A percentile compares a stretch with the other conserved stretches of the same genome.
Conservation (phyloP, 2,329 filamentous ascomycete genomes). For the Trichoderma arundinaceum region DNA sequence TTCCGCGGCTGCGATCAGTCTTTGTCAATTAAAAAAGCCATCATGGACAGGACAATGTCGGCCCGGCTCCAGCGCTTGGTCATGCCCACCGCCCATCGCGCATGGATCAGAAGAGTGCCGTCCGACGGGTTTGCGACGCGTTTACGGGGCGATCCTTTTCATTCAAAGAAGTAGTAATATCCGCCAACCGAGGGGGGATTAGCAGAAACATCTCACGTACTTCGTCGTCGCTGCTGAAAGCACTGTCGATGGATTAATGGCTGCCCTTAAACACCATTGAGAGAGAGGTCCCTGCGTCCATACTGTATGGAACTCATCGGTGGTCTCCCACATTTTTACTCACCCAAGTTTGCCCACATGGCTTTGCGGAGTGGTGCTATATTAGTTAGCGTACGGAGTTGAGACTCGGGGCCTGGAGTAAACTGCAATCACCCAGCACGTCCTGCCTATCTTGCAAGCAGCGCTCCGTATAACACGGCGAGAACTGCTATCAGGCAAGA, state of each 20-base stretch:
- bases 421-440: neutral
- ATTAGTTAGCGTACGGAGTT: conserved; percentile 23
- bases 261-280: neutral
- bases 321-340: conserved; percentile 12
- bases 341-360: neutral
- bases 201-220: neutral
- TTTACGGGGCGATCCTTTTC: conserved; percentile 19
- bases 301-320: conserved; percentile 13
- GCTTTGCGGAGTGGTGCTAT: conserved; percentile 26
- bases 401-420: conserved; percentile 22
- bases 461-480: neutral
- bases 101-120: conserved; percentile 19
- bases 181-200: neutral
- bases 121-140: conserved; percentile 15
- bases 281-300: neutral
- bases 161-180: neutral
- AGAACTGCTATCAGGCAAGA: neutral
- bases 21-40: neutral
- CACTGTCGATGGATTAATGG: neutral
- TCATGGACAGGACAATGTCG: conserved; percentile 26
- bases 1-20: conserved; percentile 10
- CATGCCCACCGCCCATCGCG: conserved; percentile 20
- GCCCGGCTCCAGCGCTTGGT: conserved; percentile 27
- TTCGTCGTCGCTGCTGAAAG: neutral
- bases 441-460: conserved; percentile 10